phyloP scores from a whole-genome alignment of 2,329 filamentous ascomycete genomes.

The Fusarium keratoplasticum region DNA sequence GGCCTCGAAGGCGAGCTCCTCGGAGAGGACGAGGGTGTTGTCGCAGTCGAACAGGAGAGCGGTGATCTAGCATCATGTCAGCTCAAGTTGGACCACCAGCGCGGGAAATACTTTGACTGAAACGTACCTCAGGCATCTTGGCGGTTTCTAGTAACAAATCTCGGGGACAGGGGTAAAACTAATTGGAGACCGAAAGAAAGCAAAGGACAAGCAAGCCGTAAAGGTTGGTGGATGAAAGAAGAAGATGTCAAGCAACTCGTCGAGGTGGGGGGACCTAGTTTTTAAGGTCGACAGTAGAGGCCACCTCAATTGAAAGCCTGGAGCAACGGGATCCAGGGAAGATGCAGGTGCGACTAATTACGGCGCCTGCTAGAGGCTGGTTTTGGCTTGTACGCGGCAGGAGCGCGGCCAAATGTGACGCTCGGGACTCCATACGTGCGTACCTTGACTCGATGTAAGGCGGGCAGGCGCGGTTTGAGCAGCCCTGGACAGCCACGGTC shows the following conservation, averaged over 20 bases:
- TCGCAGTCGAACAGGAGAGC: constrained; percentile 82
- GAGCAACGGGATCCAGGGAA: constrained; percentile 16
- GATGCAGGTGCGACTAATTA: constrained; percentile 28
- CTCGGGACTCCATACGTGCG: neutral
- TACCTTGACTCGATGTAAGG: constrained; percentile 24
- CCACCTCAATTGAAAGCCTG: constrained; percentile 21
- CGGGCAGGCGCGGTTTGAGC: constrained; percentile 8
- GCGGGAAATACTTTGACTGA: neutral
- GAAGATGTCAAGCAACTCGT: constrained; percentile 18
- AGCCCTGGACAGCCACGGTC: neutral
- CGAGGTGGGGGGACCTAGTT: constrained; percentile 29
- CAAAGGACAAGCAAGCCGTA: constrained; percentile 17
- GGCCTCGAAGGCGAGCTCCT: constrained; percentile 90
- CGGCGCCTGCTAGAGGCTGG: constrained; percentile 14
- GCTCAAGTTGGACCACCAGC: neutral
- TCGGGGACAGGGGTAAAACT: neutral
- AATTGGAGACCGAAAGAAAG: constrained; percentile 23
- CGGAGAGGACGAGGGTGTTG: constrained; percentile 94
- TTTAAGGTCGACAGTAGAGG: constrained; percentile 58
- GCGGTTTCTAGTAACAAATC: constrained; percentile 19
- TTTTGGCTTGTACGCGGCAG: constrained; percentile 17
- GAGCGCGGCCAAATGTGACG: constrained; percentile 23
- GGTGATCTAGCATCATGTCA: constrained; percentile 61
- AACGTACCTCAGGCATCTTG: constrained; percentile 51
- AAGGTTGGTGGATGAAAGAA: constrained; percentile 21